Base-by-base conservation (phyloP, 306 rosid species). In the Mimosa bimucronata region DNA sequence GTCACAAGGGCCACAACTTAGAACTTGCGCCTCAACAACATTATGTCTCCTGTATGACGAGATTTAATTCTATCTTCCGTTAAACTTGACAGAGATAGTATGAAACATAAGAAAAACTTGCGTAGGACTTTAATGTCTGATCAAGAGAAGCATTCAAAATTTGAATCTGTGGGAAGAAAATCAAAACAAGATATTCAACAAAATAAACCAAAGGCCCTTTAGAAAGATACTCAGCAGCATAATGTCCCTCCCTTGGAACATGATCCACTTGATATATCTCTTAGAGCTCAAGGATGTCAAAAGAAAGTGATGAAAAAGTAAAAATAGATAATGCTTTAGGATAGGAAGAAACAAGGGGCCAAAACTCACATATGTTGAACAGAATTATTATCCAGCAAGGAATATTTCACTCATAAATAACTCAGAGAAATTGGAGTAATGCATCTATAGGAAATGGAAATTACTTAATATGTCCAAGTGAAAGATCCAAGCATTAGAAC, bases 21-120 rank as follows among this genome's bases (percentile, higher is more conserved):
- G 7, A 80, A 61, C 31, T 58, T 81, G 84, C 55, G 80, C 85
- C 79, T 65, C 85, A 88, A 84, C 83, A 83, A 82, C 57, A 85
- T 71, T 77, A 74, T 25, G 75, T 66, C 76, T 71, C 46, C 66
- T 58, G 6, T 9, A 37, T 74, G 88, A 85, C 80, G 82, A 66
- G 80, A 42, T 86, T 64, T 52, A 74, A n/a, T 71, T 38, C 30
- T 38, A 67, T 38, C 26, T 19, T 66, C n/a, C 41, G 7, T 31
- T 19, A 34, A 34, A 7, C 26, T 7, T 18, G 25, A 34, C 28
- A 66, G 13, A 64, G 44, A 31, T 66, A 26, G 26, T 61, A 34
- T 66, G 52, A 40, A 41, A 68, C 52, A n/a, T 19, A 3, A 55
- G n/a, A 58, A 38, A 68, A n/a, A 40, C 31, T 29, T 37, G 52